Evolutionary conservation across 2,329 filamentous ascomycete genomes (phyloP), one percentile per base, ranked within the genome.

Genomic region (Cladophialophora psammophila): DNA sequence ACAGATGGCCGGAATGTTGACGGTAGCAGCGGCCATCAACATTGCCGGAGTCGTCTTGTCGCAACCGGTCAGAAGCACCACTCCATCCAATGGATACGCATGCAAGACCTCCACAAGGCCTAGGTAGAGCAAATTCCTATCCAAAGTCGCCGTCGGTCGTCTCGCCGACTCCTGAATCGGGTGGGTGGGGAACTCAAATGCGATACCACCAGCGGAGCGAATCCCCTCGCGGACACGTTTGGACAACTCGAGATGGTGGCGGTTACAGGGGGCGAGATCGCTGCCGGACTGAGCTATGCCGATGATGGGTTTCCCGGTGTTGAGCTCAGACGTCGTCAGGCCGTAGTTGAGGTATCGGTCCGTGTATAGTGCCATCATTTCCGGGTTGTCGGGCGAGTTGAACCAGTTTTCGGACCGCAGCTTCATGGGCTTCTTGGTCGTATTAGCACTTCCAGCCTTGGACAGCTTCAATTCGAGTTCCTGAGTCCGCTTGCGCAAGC

Each of bases 1-100:
- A 71, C 81, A 84, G 60, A 85, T 81, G 8, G 82, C 80, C 1
- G 83, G 83, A 18, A 85, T 82, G 68, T 85, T 84, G 73, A 85
- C 78, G 2, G 82, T 84, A 45, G 82, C 82, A 4, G 83, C 83
- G 13, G 83, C 83, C 83, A 85, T 85, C 55, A 85, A 74, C 60
- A 78, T 81, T 13, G 82, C 83, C 13, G 83, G 83, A 0, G 82
- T 84, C 5, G 82, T 85, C 78, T 85, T 85, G 69, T 85, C 83
- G 74, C 83, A 85, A 8, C 83, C 83, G 0, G 83, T 85, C 58
- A 85, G 76, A 32, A 85, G 74, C 15, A 85, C 83, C 26, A 85
- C 80, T 26, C 83, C 83, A 71, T 85, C 83, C 57, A 85, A 75
- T 3, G 81, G 81, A 74, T 85, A 84, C 0, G 78, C 81, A 64